Evolutionary conservation across 1,284 basidiomycete species (phyloP).

Genomic region (Trichosporon asahii): DNA sequence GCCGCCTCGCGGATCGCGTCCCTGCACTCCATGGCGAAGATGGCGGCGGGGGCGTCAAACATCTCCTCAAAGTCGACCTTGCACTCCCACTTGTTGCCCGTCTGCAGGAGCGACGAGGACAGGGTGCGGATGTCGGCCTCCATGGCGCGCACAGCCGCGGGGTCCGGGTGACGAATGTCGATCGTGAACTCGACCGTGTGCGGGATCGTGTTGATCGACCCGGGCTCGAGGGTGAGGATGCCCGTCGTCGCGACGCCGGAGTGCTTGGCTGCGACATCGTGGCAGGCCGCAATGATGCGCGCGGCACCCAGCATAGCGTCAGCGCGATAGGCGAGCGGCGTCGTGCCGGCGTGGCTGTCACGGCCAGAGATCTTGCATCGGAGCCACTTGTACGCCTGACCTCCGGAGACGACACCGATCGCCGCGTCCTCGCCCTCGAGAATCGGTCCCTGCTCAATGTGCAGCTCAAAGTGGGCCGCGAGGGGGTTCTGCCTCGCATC

Average conservation of each 20-base stretch:
- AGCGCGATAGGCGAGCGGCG: slow-evolving; percentile 28
- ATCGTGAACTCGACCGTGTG: slow-evolving; percentile 28
- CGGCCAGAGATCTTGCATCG: slow-evolving; percentile 27
- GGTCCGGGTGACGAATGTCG: slow-evolving; percentile 29
- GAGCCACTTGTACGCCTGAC: slow-evolving; percentile 37
- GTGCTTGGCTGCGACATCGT: slow-evolving; percentile 21
- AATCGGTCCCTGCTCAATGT: slow-evolving; percentile 41
- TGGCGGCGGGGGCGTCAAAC: slow-evolving; percentile 20
- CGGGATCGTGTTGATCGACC: slow-evolving; percentile 29
- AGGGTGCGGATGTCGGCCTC: slow-evolving; percentile 20
- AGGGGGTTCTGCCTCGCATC: slow-evolving; percentile 25
- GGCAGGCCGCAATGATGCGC: slow-evolving; percentile 20
- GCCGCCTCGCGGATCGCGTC: slow-evolving; percentile 19
- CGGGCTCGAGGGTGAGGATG: slow-evolving; percentile 20
- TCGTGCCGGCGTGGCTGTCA: slow-evolving; percentile 34
- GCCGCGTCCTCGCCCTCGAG: slow-evolving; percentile 24
- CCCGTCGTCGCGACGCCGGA: slow-evolving; percentile 29
- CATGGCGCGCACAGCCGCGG: slow-evolving; percentile 19
- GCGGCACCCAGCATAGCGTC: slow-evolving; percentile 27
- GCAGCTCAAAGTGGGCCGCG: slow-evolving; percentile 38
- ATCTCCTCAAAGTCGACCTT: slow-evolving; percentile 13
- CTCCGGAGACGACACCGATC: slow-evolving; percentile 32
- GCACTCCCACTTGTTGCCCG: slow-evolving; percentile 8
- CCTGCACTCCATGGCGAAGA: slow-evolving; percentile 17
- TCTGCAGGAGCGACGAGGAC: slow-evolving; percentile 4